Percentiles rank a stretch among this genome's conserved stretches.
phyloP scores from a whole-genome alignment of 75 land plant species.

The Cupressus sempervirens region DNA sequence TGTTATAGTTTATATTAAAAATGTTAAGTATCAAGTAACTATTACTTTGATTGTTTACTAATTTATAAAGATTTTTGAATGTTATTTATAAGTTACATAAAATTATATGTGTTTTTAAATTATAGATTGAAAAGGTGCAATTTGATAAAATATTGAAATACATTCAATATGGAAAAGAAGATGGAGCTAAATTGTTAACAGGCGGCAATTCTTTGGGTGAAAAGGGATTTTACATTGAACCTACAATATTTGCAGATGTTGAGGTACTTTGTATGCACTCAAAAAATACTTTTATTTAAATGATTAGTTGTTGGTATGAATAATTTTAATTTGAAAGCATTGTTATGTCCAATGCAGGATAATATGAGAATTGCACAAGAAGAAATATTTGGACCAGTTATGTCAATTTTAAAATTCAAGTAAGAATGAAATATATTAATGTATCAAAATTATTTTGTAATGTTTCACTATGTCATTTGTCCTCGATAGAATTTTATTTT shows the following conservation, averaged over 20 bases:
- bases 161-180: conserved; percentile 18
- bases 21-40: too few relatives aligned
- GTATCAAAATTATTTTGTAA: too few relatives aligned
- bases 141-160: conserved; percentile 66
- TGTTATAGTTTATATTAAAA: too few relatives aligned
- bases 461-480: too few relatives aligned
- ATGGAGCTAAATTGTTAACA: conserved; percentile 74
- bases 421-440: not conserved
- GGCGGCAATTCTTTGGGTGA: conserved; percentile 62
- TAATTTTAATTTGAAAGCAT: not conserved
- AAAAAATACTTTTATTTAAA: not conserved
- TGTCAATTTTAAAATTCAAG: not conserved
- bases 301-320: not conserved
- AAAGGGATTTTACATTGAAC: conserved; percentile 26
- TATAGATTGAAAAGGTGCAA: conserved; percentile 67
- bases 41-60: too few relatives aligned
- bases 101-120: not conserved
- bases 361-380: not conserved
- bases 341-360: conserved; percentile 1
- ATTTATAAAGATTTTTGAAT: not conserved
- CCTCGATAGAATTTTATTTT: not conserved
- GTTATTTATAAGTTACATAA: not conserved
- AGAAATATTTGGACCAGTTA: too few relatives aligned
- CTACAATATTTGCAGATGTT: conserved; percentile 82
- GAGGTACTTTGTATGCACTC: conserved; percentile 25